Percentiles rank a stretch among this genome's conserved stretches.
These are phyloP conservation scores for Fusarium sp. DNA, from an alignment of 2,329 filamentous ascomycete species.

Conservation along the genomic window DNA sequence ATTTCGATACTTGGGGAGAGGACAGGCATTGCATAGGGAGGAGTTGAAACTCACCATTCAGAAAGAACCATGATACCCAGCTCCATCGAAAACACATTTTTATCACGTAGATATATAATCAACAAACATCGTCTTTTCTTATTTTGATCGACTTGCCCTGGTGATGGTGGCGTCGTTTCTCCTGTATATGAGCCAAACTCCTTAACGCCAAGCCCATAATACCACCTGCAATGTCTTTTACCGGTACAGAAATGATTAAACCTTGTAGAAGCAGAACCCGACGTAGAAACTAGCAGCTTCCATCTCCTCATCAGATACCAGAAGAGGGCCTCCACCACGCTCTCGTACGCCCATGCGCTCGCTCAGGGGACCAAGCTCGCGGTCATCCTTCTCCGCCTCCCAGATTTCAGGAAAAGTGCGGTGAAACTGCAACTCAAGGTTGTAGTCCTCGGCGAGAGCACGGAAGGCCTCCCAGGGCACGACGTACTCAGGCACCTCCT, in stretches of 20 bases:
- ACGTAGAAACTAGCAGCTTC: constrained; percentile 93
- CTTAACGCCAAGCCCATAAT: constrained; percentile 4
- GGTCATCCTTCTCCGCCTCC: constrained; percentile 89
- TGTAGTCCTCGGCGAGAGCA: constrained; percentile 94
- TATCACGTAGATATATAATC: constrained; percentile 33
- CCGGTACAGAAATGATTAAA: constrained; percentile 55
- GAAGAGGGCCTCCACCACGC: constrained; percentile 69
- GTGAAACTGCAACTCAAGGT: constrained; percentile 93
- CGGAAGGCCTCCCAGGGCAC: constrained; percentile 98
- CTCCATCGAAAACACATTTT: constrained; percentile 29
- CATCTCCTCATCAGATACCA: constrained; percentile 87
- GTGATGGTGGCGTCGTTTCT: background rate
- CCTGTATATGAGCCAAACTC: background rate
- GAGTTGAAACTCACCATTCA: constrained; percentile 38
- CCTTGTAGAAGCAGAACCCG: constrained; percentile 97
- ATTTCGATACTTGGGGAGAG: background rate
- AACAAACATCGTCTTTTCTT: constrained; percentile 22
- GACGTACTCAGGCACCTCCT: constrained; percentile 96
- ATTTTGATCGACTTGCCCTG: background rate
- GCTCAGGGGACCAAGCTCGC: constrained; percentile 81
- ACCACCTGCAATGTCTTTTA: background rate
- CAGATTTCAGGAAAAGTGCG: constrained; percentile 92
- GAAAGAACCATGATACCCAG: constrained; percentile 47
- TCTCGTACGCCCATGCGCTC: constrained; percentile 95
- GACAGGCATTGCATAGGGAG: constrained; percentile 26